A percentile compares a stretch with the other conserved stretches of the same genome.
These are phyloP conservation scores for Blastobotrys mokoenaii DNA, from an alignment of 805 yeast species.

Conservation along the genomic window DNA sequence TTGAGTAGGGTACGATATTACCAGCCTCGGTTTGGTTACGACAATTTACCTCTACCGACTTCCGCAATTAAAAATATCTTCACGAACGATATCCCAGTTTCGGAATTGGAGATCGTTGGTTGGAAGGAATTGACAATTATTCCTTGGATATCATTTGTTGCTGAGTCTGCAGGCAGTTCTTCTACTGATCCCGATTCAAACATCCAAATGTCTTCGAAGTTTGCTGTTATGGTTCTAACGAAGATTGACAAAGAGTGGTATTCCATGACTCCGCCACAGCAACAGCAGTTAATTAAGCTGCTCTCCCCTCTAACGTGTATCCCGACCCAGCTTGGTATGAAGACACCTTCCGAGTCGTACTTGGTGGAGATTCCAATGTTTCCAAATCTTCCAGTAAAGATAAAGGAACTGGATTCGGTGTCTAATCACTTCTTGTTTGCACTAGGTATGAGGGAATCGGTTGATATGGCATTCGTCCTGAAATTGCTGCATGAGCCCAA, in stretches of 20 bases:
- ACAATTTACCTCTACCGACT: slow-evolving; percentile 25
- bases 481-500: slow-evolving; percentile 23
- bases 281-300: not conserved
- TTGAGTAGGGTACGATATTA: slow-evolving; percentile 20
- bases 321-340: slow-evolving; percentile 33
- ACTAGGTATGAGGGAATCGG: slow-evolving; percentile 31
- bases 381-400: slow-evolving; percentile 30
- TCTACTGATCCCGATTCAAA: slow-evolving; percentile 9
- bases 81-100: slow-evolving; percentile 11
- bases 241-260: slow-evolving; percentile 23
- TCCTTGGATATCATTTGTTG: slow-evolving; percentile 20
- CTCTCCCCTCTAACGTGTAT: slow-evolving; percentile 23
- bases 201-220: slow-evolving; percentile 17
- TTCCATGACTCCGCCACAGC: slow-evolving; percentile 5
- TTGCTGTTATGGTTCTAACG: slow-evolving; percentile 21
- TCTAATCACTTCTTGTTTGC: slow-evolving; percentile 16
- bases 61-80: slow-evolving; percentile 25
- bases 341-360: slow-evolving; percentile 28
- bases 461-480: slow-evolving; percentile 31
- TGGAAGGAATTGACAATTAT: slow-evolving; percentile 20
- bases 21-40: slow-evolving; percentile 21
- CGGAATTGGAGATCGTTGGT: slow-evolving; percentile 20
- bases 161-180: not conserved
- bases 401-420: slow-evolving; percentile 15
- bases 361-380: slow-evolving; percentile 26